Conservation (phyloP, 768 basidiomycete species). For the Suillus discolor region DNA sequence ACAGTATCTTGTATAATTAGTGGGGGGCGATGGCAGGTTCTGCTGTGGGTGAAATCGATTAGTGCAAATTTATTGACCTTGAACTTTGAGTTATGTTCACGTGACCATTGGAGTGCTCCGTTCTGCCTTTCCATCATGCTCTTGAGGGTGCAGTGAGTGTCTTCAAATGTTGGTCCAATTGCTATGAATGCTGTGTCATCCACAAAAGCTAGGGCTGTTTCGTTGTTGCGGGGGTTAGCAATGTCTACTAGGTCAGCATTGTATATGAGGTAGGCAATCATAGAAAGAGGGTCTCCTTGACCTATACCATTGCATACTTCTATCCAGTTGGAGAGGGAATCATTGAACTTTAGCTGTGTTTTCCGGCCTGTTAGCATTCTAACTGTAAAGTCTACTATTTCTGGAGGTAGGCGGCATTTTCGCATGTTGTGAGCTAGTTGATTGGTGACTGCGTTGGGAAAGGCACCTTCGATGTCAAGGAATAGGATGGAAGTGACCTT, state of each 20-base stretch:
- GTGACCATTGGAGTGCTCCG: slow-evolving; percentile 6
- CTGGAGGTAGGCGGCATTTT: slow-evolving; percentile 27
- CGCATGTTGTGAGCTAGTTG: slow-evolving; percentile 33
- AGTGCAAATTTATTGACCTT: slow-evolving; percentile 14
- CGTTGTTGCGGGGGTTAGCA: slow-evolving; percentile 15
- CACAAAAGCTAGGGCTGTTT: slow-evolving; percentile 27
- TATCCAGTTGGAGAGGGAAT: slow-evolving; percentile 11
- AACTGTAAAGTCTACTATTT: slow-evolving; percentile 26
- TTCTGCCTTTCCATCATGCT: slow-evolving; percentile 26
- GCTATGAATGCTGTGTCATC: slow-evolving; percentile 30
- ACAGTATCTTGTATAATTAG: neutral
- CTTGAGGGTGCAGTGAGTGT: slow-evolving; percentile 21
- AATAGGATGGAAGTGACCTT: slow-evolving; percentile 37
- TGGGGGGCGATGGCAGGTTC: rapidly evolving
- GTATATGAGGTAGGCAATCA: slow-evolving; percentile 26
- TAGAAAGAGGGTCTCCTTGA: slow-evolving; percentile 12
- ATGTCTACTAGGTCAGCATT: slow-evolving; percentile 25
- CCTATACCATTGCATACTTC: slow-evolving; percentile 20
- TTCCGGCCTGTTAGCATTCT: slow-evolving; percentile 22
- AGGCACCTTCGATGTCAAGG: slow-evolving; percentile 37
- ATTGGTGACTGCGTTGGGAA: slow-evolving; percentile 22
- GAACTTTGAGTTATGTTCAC: slow-evolving; percentile 10
- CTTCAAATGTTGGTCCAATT: slow-evolving; percentile 20
- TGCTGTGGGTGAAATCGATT: neutral
- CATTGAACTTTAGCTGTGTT: slow-evolving; percentile 18